phyloP scores from a whole-genome alignment of 2,329 filamentous ascomycete genomes.

The Exophiala calicioides region DNA sequence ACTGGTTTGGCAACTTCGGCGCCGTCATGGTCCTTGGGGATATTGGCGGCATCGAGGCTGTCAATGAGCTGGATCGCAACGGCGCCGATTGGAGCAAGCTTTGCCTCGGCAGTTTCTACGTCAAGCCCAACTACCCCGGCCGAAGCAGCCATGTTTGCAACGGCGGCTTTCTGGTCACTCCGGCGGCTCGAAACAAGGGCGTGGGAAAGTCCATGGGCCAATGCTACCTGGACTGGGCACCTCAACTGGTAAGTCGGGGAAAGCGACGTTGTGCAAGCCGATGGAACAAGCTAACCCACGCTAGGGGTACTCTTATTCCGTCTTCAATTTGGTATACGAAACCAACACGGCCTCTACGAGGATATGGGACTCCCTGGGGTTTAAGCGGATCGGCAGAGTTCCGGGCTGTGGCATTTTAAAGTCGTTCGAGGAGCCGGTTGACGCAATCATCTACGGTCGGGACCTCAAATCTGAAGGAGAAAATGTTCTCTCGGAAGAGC shows the following conservation, averaged over 20 bases:
- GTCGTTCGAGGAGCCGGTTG: conserved; percentile 68
- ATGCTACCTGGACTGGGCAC: conserved; percentile 74
- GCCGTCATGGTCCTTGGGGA: conserved; percentile 84
- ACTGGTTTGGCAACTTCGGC: conserved; percentile 91
- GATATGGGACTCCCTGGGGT: conserved; percentile 89
- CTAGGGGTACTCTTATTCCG: conserved; percentile 82
- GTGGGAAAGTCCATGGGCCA: conserved; percentile 76
- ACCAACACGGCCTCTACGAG: conserved; percentile 87
- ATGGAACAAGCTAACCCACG: conserved; percentile 27
- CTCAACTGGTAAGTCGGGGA: conserved; percentile 54
- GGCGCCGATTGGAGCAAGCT: conserved; percentile 74
- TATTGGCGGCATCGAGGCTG: conserved; percentile 63
- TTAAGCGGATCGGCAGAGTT: conserved; percentile 87
- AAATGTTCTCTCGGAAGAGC: conserved; percentile 87
- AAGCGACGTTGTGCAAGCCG: conserved; percentile 1
- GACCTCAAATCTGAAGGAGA: conserved; percentile 66
- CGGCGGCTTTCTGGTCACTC: conserved; percentile 72
- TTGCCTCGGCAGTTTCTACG: conserved; percentile 88
- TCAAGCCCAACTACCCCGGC: conserved; percentile 91
- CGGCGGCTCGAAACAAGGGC: conserved; percentile 70
- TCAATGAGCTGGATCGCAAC: conserved; percentile 49
- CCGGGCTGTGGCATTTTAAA: conserved; percentile 69
- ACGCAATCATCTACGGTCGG: conserved; percentile 76
- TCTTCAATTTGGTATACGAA: conserved; percentile 94
- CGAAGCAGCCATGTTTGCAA: conserved; percentile 86